Base-by-base conservation (phyloP, 805 yeast species). In the Dipodascopsis tothii region DNA sequence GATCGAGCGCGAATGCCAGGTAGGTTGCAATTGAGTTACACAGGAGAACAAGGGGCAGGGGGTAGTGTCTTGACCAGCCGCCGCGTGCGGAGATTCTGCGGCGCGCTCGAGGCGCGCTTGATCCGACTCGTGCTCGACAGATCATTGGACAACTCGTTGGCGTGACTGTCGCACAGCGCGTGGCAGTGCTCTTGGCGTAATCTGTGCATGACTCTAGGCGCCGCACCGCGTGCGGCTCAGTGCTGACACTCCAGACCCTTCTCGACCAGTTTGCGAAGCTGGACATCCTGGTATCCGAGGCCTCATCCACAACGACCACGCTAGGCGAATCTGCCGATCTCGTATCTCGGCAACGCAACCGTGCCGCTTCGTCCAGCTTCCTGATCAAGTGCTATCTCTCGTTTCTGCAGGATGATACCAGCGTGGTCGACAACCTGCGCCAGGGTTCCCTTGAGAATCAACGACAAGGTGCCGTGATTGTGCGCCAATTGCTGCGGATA, bases 381-480 rank as follows among this genome's bases (percentile, higher is more conserved):
- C 66, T 90, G 40, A 78, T 86, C 22, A 71, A 81, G 40, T 79
- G 87, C 37, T 92, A 86, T 59, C 78, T 84, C 47, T 77, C 81
- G 2, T 88, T 88, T 59, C 77, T 75, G 59, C 69, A 78, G n/a
- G 70, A 71, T 37, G 76, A 74, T 37, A 64, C 66, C 48, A 69
- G 59, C 19, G 82, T 82, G 21, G 64, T 90, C 47, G 80, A 77
- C 46, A 63, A 66, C 35, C 63, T 85, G 50, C 67, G 81, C 58
- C 66, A 70, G n/a, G 67, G 72, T 0, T 68, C 77, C 3, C 64
- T 66, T 18, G 73, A 69, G 20, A 84, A 79, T 54, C 73, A 73
- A 55, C 68, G 77, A 33, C 73, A 74, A 50, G 81, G 90, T 54
- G 95, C 95, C 0, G 69, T 72, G 18, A 69, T 78, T 0, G 77